Base-by-base conservation (phyloP, 164 flowering plant species). In the Macadamia integrifolia region DNA sequence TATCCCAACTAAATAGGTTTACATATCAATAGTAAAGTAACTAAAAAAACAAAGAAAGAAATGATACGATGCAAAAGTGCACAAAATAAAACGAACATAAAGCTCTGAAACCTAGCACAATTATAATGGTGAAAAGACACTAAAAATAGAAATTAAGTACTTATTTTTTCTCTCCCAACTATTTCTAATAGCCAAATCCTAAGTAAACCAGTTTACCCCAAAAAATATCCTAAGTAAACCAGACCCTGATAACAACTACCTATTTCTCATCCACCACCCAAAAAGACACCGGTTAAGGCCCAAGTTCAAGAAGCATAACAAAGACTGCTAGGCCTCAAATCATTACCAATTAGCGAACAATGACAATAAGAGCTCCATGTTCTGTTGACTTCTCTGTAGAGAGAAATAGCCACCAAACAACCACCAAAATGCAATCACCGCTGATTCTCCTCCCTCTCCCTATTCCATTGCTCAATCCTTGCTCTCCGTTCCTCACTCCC, bases 401-500 rank as follows among this genome's bases (percentile, higher is more conserved):
- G 30, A 57, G 10, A 57, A 18, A 57, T 23, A 10, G 11, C 11
- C 59, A 57, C 2, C 9, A 6, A 57, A 23, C 30, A 57, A 57
- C 9, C 59, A 13, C 5, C 17, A 57, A 23, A 57, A 18, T 2
- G 1, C 18, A 57, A 61, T 69, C 66, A 71, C 68, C 66, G 69
- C 68, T 32, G 70, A 52, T 67, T 74, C 75, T 76, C 79, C 70
- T 85, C 88, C 68, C 71, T 76, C 46, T 83, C 88, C 52, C 86
- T 74, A 52, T 84, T 84, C 88, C 88, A 84, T 65, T 79, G 84
- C 5, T 52, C 57, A 52, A 52, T 52, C 57, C 57, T 81, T 84
- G 86, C 87, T 46, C 88, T 75, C 0, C 86, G 79, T 48, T 83
- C 86, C 69, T 78, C 86, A 61, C 88, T 85, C 32, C 80, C 85